A percentile compares a stretch with the other conserved stretches of the same genome.
Evolutionary conservation across 2,329 filamentous ascomycete genomes (phyloP).

Genomic region (Bipolaris bicolor): DNA sequence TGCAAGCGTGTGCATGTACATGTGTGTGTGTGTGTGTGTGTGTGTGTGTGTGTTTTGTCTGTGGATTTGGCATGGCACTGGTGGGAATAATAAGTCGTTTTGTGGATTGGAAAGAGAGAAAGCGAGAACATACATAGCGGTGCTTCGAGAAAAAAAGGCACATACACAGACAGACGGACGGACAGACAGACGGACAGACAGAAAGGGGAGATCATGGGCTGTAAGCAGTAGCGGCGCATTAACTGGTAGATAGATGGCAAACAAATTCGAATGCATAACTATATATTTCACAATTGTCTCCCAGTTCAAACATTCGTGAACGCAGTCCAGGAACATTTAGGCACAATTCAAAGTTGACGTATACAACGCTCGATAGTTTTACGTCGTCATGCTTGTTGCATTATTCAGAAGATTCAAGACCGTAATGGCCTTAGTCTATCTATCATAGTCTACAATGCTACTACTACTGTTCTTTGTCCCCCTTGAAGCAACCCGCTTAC

Average conservation of each 20-base stretch:
- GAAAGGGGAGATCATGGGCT: neutral
- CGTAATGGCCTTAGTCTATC: constrained; percentile 15
- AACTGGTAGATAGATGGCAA: constrained; percentile 16
- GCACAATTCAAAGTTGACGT: neutral
- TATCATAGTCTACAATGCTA: constrained; percentile 32
- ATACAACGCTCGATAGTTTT: neutral
- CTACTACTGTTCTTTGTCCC: constrained; percentile 1
- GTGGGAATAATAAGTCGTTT: neutral
- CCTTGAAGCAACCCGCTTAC: constrained; percentile 25
- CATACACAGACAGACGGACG: no score
- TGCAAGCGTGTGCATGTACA: neutral
- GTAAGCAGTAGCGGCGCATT: neutral
- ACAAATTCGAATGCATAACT: constrained; percentile 12
- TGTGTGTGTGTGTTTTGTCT: neutral
- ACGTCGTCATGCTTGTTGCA: neutral
- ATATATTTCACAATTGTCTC: neutral
- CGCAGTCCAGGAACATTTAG: no score
- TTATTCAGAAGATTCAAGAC: constrained; percentile 5
- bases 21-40: neutral
- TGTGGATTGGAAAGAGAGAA: neutral
- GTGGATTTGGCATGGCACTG: neutral
- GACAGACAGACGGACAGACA: neutral
- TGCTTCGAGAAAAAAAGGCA: neutral
- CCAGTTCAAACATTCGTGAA: neutral
- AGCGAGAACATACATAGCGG: neutral